These are phyloP conservation scores for Auriculariales sp. DNA, from an alignment of 768 basidiomycete species.

Conservation along the genomic window DNA sequence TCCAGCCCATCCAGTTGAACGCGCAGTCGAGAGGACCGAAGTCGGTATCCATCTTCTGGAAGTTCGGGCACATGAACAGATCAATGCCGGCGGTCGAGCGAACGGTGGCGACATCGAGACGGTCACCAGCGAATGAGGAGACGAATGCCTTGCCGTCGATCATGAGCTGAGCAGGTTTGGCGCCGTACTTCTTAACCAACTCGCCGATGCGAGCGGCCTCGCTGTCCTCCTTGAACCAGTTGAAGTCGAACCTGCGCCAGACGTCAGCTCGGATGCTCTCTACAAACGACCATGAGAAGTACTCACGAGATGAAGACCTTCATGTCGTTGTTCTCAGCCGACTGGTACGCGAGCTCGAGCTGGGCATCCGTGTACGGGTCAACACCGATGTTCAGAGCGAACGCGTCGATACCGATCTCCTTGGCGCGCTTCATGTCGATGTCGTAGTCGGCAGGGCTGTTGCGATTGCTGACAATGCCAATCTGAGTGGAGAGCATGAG, in stretches of 20 bases:
- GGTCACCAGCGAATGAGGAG: constrained; percentile 19
- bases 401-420: constrained; percentile 25
- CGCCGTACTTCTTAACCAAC: constrained; percentile 12
- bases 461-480: constrained; percentile 11
- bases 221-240: constrained; percentile 14
- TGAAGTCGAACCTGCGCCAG: constrained; percentile 24
- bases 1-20: constrained; percentile 15
- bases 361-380: constrained; percentile 25
- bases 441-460: constrained; percentile 17
- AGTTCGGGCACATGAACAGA: constrained; percentile 17
- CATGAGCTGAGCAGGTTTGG: constrained; percentile 11
- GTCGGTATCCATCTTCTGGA: constrained; percentile 10
- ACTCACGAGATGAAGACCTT: constrained; percentile 19
- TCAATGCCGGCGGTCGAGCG: constrained; percentile 8
- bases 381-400: constrained; percentile 44
- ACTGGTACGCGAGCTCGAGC: constrained; percentile 15
- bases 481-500: not conserved
- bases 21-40: not conserved
- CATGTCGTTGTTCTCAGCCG: constrained; percentile 12
- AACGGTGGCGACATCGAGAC: constrained; percentile 15
- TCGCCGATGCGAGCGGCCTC: constrained; percentile 9
- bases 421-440: constrained; percentile 6
- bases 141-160: constrained; percentile 17
- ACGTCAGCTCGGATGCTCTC: too few relatives aligned
- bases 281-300: too few relatives aligned